Evolutionary conservation across 495 filamentous ascomycete genomes (phyloP), one percentile per base, ranked within the genome.

Genomic region (Penicillium cinerascens): DNA sequence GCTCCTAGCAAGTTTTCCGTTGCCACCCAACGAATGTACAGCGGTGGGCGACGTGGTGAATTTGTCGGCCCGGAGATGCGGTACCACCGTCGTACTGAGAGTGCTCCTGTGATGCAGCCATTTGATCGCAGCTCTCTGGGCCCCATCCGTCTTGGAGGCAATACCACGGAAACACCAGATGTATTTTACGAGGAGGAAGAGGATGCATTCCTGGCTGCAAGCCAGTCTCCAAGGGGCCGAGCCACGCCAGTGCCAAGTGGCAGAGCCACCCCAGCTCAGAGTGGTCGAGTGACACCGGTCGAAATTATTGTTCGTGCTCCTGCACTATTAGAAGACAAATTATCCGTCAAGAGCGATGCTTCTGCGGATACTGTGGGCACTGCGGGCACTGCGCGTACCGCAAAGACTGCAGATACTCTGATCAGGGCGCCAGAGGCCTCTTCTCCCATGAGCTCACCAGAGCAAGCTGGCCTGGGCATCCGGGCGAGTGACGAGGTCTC

Each of bases 121-220:
- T 90, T 96, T 57, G 91, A 92, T 49, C 79, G 79, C 44, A 79
- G 76, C 23, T 71, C 81, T 41, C 78, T 87, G 36, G 82, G 75
- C 42, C 86, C 78, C 64, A 84, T 78, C 59, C 85, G 72, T 9
- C 77, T 87, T 45, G 82, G 77, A 27, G 90, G 79, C 58, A 84
- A 77, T 0, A 84, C 83, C 4, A 84, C 90, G 79, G 87, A 86
- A 17, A 77, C 79, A 60, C 77, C 75, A 13, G 93, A 97, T 68
- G 93, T 96, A 5, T 95, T 96, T 54, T 91, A 96, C 64, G 93
- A 96, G 68, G 93, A 98, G 47, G 93, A 96, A 56, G 91, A 95
- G 56, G 89, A 96, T 51, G 83, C 83, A 5, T 78, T 75, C 45
- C 40, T 76, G 44, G 75, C 75, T 25, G 73, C 68, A 6, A 70